phyloP scores from a whole-genome alignment of 1,284 basidiomycete genomes.

The Coriolopsis trogii region DNA sequence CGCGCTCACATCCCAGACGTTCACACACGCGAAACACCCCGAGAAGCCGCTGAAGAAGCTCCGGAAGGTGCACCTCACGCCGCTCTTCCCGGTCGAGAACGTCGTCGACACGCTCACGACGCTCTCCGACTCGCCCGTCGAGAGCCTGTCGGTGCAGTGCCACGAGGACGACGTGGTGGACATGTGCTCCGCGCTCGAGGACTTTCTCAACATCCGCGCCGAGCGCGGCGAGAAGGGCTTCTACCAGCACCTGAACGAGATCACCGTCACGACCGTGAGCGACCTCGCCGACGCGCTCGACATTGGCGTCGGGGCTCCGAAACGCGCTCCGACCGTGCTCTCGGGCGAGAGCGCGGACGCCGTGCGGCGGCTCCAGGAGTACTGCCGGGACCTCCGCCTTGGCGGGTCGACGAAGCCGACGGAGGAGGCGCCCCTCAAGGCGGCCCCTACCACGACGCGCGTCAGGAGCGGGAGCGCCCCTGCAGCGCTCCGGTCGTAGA shows the following conservation, averaged over 20 bases:
- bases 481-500: background rate
- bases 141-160: conserved; percentile 58
- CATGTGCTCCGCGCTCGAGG: conserved; percentile 55
- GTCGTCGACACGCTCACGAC: conserved; percentile 61
- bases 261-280: conserved; percentile 32
- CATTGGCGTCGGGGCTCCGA: conserved; percentile 21
- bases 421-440: conserved; percentile 19
- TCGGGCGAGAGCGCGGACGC: conserved; percentile 31
- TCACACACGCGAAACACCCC: conserved; percentile 43
- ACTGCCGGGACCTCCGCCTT: conserved; percentile 36
- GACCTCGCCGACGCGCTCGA: conserved; percentile 32
- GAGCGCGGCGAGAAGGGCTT: conserved; percentile 44
- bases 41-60: conserved; percentile 54
- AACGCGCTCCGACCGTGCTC: conserved; percentile 16
- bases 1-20: conserved; percentile 47
- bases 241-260: conserved; percentile 34
- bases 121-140: conserved; percentile 63
- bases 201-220: conserved; percentile 54
- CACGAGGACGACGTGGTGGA: conserved; percentile 63
- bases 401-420: conserved; percentile 16
- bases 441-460: conserved; percentile 9
- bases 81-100: conserved; percentile 62
- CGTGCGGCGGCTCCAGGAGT: conserved; percentile 36
- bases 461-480: conserved; percentile 10
- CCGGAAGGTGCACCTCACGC: conserved; percentile 58